These are phyloP conservation scores for Carex littledalei DNA, from an alignment of 176 grass and related monocot genomes.

Conservation along the genomic window DNA sequence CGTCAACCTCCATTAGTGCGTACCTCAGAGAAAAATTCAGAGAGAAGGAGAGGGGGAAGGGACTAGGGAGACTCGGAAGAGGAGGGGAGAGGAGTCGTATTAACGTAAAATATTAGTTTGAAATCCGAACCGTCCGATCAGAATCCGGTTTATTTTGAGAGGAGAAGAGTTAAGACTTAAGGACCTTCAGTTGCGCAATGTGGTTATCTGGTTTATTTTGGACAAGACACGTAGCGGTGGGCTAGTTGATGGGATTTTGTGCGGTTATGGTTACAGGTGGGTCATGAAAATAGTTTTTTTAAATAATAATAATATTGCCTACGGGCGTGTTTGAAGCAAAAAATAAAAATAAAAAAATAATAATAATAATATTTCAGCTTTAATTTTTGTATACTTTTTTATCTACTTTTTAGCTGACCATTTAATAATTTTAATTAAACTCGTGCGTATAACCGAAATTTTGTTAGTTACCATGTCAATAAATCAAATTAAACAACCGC, in stretches of 20 bases:
- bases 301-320: too few relatives aligned
- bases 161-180: background rate
- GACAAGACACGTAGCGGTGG: background rate
- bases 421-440: too few relatives aligned
- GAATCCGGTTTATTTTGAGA: background rate
- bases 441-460: too few relatives aligned
- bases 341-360: too few relatives aligned
- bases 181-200: background rate
- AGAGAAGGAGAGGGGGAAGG: background rate
- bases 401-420: too few relatives aligned
- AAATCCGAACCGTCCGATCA: too few relatives aligned
- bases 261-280: background rate
- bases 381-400: too few relatives aligned
- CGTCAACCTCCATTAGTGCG: conserved; percentile 54
- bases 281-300: background rate
- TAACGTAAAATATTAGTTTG: too few relatives aligned
- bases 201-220: conserved; percentile 22
- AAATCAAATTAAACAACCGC: too few relatives aligned
- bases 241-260: background rate
- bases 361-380: too few relatives aligned
- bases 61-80: background rate
- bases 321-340: too few relatives aligned
- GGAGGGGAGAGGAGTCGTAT: background rate
- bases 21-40: background rate
- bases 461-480: too few relatives aligned